These are phyloP conservation scores for Claviceps sp. DNA, from an alignment of 2,329 filamentous ascomycete genomes.

Conservation along the genomic window DNA sequence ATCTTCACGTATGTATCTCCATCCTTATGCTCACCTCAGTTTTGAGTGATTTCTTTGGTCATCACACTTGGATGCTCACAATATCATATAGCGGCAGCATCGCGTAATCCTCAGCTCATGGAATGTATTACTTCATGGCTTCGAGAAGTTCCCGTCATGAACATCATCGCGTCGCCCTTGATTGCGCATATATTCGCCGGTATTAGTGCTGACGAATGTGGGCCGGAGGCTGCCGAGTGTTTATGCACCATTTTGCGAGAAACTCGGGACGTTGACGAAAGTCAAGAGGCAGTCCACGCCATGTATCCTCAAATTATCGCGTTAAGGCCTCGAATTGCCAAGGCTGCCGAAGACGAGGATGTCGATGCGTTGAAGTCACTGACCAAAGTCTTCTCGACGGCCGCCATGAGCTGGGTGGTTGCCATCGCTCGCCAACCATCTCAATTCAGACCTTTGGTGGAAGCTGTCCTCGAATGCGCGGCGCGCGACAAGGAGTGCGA, in stretches of 20 bases:
- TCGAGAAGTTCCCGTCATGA: slow-evolving; percentile 73
- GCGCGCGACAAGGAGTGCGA: slow-evolving; percentile 78
- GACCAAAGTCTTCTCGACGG: slow-evolving; percentile 82
- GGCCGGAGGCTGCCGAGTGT: slow-evolving; percentile 83
- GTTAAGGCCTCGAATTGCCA: slow-evolving; percentile 62
- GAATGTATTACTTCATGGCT: slow-evolving; percentile 97
- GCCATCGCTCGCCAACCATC: slow-evolving; percentile 72
- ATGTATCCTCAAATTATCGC: slow-evolving; percentile 72
- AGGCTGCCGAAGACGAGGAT: slow-evolving; percentile 69
- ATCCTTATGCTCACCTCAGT: background rate
- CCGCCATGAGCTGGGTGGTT: slow-evolving; percentile 88
- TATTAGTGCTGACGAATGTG: slow-evolving; percentile 60
- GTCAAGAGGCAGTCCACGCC: slow-evolving; percentile 63
- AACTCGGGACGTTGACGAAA: slow-evolving; percentile 88
- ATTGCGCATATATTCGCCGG: slow-evolving; percentile 70
- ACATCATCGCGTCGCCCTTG: slow-evolving; percentile 75
- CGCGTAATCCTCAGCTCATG: slow-evolving; percentile 78
- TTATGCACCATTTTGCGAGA: slow-evolving; percentile 85
- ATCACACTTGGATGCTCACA: background rate
- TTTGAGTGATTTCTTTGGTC: background rate
- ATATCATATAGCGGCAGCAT: slow-evolving; percentile 46
- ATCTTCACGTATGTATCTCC: slow-evolving; percentile 58
- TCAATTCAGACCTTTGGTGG: slow-evolving; percentile 74
- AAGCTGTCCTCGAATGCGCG: slow-evolving; percentile 84
- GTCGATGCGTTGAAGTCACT: slow-evolving; percentile 74